These are phyloP conservation scores for Nakaseomyces sp. DNA, from an alignment of 1,139 yeast species.

Conservation along the genomic window DNA sequence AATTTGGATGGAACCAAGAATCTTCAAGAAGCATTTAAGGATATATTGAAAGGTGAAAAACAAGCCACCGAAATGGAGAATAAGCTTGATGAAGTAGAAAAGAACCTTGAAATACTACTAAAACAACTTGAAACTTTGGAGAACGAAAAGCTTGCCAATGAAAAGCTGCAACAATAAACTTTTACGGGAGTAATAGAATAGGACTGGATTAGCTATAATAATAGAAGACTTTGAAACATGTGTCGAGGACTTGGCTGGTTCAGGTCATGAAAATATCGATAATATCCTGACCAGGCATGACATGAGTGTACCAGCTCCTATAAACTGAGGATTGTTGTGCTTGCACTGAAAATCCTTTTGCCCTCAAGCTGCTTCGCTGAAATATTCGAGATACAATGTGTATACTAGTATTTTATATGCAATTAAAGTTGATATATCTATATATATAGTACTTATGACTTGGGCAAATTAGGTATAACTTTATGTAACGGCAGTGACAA, in stretches of 20 bases:
- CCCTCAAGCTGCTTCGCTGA: neutral
- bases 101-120: conserved; percentile 36
- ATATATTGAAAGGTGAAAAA: conserved; percentile 48
- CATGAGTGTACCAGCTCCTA: too few species aligned
- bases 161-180: neutral
- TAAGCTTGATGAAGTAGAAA: conserved; percentile 48
- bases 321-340: neutral
- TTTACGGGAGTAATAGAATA: neutral
- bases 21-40: conserved; percentile 27
- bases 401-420: too few species aligned
- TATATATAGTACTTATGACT: too few species aligned
- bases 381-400: too few species aligned
- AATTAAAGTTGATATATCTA: too few species aligned
- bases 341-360: neutral
- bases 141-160: conserved; percentile 3
- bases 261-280: too few species aligned
- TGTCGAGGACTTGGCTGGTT: too few species aligned
- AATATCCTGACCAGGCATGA: too few species aligned
- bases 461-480: too few species aligned
- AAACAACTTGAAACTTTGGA: conserved; percentile 14
- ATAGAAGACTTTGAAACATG: too few species aligned
- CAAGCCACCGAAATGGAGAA: conserved; percentile 48
- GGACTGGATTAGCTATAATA: too few species aligned
- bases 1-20: conserved; percentile 8
- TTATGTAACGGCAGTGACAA: too few species aligned